Evolutionary conservation across 176 grass and related monocot species (phyloP).

Genomic region (Ampelocalamus luodianensis): DNA sequence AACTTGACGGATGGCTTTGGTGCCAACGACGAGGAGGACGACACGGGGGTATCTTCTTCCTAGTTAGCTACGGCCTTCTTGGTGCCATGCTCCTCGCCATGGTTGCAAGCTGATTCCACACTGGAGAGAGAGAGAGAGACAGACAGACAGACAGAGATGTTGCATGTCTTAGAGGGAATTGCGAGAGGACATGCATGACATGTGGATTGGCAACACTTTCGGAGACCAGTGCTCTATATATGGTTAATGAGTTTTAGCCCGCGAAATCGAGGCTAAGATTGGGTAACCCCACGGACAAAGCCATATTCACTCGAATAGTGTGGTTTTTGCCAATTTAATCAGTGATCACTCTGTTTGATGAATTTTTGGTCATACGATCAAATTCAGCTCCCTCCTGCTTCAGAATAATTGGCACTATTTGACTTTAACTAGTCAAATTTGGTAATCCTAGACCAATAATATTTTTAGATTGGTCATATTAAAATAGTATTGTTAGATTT

Average conservation of each 20-base stretch:
- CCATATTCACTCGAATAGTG: too few species aligned
- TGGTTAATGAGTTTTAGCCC: neutral
- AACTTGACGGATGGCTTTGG: conserved; percentile 51
- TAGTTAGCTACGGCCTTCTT: conserved; percentile 27
- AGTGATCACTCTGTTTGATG: too few species aligned
- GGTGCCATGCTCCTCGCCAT: conserved; percentile 34
- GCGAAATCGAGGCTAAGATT: neutral
- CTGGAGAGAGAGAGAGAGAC: neutral
- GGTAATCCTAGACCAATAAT: too few species aligned
- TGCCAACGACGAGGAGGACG: conserved; percentile 41
- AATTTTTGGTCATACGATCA: too few species aligned
- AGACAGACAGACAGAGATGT: neutral
- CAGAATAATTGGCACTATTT: too few species aligned
- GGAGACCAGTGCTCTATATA: neutral
- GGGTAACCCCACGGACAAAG: neutral
- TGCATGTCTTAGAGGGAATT: conserved; percentile 49
- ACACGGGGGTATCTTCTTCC: neutral
- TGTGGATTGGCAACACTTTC: conserved; percentile 36
- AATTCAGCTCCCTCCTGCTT: too few species aligned
- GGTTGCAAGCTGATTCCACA: conserved; percentile 14
- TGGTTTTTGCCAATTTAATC: too few species aligned
- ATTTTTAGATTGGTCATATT: too few species aligned
- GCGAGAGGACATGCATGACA: conserved; percentile 6
- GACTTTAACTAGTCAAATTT: too few species aligned
- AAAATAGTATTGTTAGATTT: too few species aligned